Evolutionary conservation across 2,329 filamentous ascomycete genomes (phyloP).

Genomic region (Clonostachys solani): DNA sequence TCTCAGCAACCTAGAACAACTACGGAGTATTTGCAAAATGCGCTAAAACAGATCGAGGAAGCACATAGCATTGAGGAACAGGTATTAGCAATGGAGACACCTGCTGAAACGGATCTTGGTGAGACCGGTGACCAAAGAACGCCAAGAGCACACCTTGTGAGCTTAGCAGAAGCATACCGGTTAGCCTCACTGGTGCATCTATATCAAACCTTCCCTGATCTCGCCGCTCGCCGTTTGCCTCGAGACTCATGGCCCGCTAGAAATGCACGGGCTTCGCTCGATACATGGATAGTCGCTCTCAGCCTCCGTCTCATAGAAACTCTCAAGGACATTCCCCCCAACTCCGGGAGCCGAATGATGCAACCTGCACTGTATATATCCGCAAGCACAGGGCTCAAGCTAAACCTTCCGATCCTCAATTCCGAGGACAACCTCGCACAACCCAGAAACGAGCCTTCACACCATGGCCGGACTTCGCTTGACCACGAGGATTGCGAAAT

Average conservation of each 20-base stretch:
- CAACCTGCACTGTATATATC: slow-evolving; percentile 30
- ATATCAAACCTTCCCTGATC: slow-evolving; percentile 29
- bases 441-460: too few species aligned
- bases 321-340: slow-evolving; percentile 24
- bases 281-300: slow-evolving; percentile 26
- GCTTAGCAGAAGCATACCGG: slow-evolving; percentile 29
- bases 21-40: slow-evolving; percentile 12
- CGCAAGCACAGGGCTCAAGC: slow-evolving; percentile 25
- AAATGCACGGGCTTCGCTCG: slow-evolving; percentile 19
- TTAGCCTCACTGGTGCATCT: slow-evolving; percentile 29
- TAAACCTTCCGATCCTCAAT: slow-evolving; percentile 1
- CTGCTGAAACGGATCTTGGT: slow-evolving; percentile 6
- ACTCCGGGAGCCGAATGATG: slow-evolving; percentile 27
- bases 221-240: slow-evolving; percentile 21
- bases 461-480: too few species aligned
- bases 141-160: slow-evolving; percentile 20
- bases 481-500: too few species aligned
- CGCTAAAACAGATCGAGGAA: slow-evolving; percentile 20
- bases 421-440: too few species aligned
- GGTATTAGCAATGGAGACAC: slow-evolving; percentile 21
- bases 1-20: slow-evolving; percentile 14
- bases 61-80: slow-evolving; percentile 26
- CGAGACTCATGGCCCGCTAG: slow-evolving; percentile 3
- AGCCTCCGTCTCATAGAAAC: slow-evolving; percentile 23
- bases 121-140: slow-evolving; percentile 20